phyloP scores from a whole-genome alignment of 305 asterid species.

The Fraxinus sp. region DNA sequence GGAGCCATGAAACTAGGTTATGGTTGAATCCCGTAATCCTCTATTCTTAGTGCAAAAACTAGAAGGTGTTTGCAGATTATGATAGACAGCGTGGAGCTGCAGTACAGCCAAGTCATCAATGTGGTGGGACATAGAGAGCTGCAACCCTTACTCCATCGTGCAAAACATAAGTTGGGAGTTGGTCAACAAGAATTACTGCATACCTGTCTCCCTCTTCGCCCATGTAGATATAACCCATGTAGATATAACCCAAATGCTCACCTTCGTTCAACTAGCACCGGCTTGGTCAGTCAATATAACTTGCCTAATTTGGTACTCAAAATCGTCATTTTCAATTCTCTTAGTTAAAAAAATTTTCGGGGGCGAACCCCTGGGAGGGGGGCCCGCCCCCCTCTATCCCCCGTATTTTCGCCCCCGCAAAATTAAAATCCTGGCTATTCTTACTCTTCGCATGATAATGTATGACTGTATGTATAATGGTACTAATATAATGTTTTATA shows the following conservation, averaged over 20 bases:
- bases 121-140: constrained; percentile 99
- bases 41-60: neutral
- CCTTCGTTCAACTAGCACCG: constrained; percentile 44
- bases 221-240: constrained; percentile 29
- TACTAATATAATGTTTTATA: neutral
- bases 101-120: constrained; percentile 76
- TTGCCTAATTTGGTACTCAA: too few species aligned
- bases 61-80: constrained; percentile 27
- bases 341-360: too few species aligned
- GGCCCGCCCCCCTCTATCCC: too few species aligned
- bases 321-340: too few species aligned
- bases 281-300: neutral
- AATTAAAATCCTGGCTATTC: neutral
- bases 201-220: constrained; percentile 52
- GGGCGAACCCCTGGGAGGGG: too few species aligned
- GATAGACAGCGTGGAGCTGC: constrained; percentile 56
- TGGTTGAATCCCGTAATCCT: neutral
- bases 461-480: neutral
- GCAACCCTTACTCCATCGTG: constrained; percentile 82
- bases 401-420: too few species aligned
- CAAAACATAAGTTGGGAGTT: constrained; percentile 86
- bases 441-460: neutral
- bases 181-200: constrained; percentile 73
- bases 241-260: constrained; percentile 38
- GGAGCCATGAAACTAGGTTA: neutral